These are phyloP conservation scores for Tulasnella sp. DNA, from an alignment of 768 basidiomycete species.

Conservation along the genomic window DNA sequence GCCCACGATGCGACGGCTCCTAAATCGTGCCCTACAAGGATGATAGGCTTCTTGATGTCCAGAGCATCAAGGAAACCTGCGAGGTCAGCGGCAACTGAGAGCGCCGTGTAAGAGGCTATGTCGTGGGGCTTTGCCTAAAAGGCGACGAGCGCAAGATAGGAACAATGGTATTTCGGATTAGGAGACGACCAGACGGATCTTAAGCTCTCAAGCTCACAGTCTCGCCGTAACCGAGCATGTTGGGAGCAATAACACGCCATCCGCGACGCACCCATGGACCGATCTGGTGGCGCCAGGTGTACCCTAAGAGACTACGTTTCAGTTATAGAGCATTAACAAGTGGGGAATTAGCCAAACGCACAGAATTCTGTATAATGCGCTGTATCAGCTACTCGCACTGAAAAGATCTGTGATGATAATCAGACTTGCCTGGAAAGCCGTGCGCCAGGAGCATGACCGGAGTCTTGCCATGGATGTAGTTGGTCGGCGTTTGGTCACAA, in stretches of 20 bases:
- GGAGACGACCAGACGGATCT: too few species aligned
- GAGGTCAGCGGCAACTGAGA: constrained; percentile 50
- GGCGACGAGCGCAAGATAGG: too few species aligned
- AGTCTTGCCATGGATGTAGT: too few species aligned
- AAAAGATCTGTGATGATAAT: too few species aligned
- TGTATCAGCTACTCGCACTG: too few species aligned
- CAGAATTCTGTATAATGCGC: too few species aligned
- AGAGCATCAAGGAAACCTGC: constrained; percentile 49
- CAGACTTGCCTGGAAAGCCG: too few species aligned
- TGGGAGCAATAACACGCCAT: constrained; percentile 47
- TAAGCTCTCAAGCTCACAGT: constrained; percentile 29
- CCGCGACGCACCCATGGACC: constrained; percentile 53
- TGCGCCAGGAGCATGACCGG: too few species aligned
- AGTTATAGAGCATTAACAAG: too few species aligned
- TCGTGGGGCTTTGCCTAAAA: constrained; percentile 43
- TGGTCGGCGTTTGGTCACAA: too few species aligned
- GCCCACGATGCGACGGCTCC: constrained; percentile 52
- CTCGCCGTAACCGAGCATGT: constrained; percentile 49
- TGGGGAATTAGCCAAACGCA: too few species aligned
- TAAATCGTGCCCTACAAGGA: constrained; percentile 77
- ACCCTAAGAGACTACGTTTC: constrained; percentile 37
- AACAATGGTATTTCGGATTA: too few species aligned
- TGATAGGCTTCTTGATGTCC: constrained; percentile 27
- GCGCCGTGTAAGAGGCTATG: constrained; percentile 46
- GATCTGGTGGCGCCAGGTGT: constrained; percentile 69